Conservation (phyloP, 305 asterid species). For the Fraxinus angustifolia region DNA sequence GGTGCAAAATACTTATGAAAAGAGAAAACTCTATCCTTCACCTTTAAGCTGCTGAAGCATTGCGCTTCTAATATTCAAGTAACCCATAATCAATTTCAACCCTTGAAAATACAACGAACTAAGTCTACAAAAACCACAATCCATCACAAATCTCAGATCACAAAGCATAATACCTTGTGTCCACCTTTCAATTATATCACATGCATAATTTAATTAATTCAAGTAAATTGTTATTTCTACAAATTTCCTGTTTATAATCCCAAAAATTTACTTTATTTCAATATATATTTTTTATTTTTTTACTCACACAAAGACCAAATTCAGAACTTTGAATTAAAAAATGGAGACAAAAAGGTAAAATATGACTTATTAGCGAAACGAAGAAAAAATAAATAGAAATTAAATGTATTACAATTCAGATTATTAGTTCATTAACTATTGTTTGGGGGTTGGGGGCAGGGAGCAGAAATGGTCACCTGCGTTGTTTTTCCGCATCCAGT, state of each 20-base stretch:
- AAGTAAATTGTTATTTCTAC: not conserved
- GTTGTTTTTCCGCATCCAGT: constrained; percentile 99
- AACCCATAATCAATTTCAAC: not conserved
- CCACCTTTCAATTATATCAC: not conserved
- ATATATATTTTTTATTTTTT: not conserved
- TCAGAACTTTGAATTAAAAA: not conserved
- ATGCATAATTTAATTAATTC: not conserved
- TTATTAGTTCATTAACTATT: not conserved
- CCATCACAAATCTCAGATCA: not conserved
- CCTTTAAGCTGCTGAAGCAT: not conserved
- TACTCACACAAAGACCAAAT: not conserved
- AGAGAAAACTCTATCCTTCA: not conserved
- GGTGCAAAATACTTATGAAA: not conserved
- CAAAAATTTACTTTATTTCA: not conserved
- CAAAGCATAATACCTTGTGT: not conserved
- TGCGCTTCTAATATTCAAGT: not conserved
- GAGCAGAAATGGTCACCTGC: constrained; percentile 52
- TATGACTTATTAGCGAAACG: not conserved
- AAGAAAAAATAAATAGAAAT: not conserved
- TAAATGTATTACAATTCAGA: not conserved
- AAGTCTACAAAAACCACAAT: not conserved
- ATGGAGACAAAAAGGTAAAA: not conserved
- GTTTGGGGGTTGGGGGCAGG: constrained; percentile 10
- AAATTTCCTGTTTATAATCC: not conserved
- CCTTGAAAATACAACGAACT: not conserved